Evolutionary conservation across 805 yeast genomes (phyloP).

Genomic region (Candida sonorensis): DNA sequence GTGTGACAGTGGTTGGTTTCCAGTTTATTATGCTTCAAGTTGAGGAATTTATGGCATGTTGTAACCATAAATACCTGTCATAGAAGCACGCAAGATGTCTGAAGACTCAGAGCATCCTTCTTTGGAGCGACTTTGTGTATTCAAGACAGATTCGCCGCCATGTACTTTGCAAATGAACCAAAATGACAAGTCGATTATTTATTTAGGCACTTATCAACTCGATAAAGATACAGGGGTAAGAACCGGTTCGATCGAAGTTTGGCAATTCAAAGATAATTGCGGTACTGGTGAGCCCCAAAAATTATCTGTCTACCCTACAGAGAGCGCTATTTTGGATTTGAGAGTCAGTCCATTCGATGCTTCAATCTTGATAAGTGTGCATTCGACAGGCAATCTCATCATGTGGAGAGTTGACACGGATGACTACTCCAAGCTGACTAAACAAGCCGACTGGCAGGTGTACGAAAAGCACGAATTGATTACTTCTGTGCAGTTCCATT

Average conservation of each 20-base stretch:
- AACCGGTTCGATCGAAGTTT: constrained; percentile 53
- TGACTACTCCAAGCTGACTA: too few species aligned
- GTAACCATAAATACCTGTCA: too few species aligned
- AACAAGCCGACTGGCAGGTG: constrained; percentile 39
- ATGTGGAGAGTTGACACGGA: constrained; percentile 46
- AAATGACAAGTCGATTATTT: constrained; percentile 34
- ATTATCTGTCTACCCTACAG: constrained; percentile 28
- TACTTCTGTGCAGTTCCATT: constrained; percentile 59
- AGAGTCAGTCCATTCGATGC: constrained; percentile 54
- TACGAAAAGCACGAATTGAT: constrained; percentile 46
- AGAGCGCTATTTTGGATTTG: constrained; percentile 71
- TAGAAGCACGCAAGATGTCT: not conserved
- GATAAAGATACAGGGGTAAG: constrained; percentile 43
- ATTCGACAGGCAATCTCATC: constrained; percentile 70
- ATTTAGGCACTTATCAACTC: constrained; percentile 78
- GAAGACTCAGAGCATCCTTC: not conserved
- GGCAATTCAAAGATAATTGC: constrained; percentile 18
- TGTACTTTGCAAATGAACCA: constrained; percentile 69
- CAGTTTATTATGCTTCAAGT: too few species aligned
- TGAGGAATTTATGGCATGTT: too few species aligned
- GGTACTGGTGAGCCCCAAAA: constrained; percentile 15
- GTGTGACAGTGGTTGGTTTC: too few species aligned
- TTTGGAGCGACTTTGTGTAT: constrained; percentile 20
- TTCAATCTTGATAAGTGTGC: constrained; percentile 50
- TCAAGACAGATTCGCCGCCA: constrained; percentile 63